Evolutionary conservation across 163 green algal genomes (phyloP).

Genomic region (Prototheca cutis): DNA sequence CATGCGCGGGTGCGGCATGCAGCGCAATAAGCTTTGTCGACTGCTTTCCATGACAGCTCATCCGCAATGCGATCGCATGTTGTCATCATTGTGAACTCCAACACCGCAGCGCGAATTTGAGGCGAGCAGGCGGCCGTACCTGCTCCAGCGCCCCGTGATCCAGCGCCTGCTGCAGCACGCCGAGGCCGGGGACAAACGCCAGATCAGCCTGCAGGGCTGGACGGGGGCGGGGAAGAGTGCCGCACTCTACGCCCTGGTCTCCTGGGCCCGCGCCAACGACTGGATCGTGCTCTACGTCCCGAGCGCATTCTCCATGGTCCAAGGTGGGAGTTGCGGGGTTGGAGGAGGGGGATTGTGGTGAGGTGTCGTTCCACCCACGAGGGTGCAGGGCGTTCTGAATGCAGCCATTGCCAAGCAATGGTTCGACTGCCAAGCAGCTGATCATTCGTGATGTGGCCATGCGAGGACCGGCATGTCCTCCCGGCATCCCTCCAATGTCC

Average conservation of each 20-base stretch:
- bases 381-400: too few relatives aligned
- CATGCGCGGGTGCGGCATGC: too few relatives aligned
- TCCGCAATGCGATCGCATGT: too few relatives aligned
- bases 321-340: slow-evolving; percentile 12
- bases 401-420: too few relatives aligned
- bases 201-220: slow-evolving; percentile 43
- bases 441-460: background rate
- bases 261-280: slow-evolving; percentile 33
- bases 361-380: background rate
- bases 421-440: background rate
- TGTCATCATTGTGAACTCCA: too few relatives aligned
- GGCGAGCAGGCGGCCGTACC: too few relatives aligned
- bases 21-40: too few relatives aligned
- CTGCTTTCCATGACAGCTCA: too few relatives aligned
- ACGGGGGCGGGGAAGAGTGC: slow-evolving; percentile 56
- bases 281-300: slow-evolving; percentile 53
- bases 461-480: too few relatives aligned
- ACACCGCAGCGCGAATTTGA: too few relatives aligned
- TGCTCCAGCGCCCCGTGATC: slow-evolving; percentile 38
- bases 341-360: background rate
- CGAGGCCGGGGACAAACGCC: background rate
- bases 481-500: too few relatives aligned
- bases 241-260: slow-evolving; percentile 42
- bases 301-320: slow-evolving; percentile 20
- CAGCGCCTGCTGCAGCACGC: slow-evolving; percentile 16